Evolutionary conservation across 2,329 filamentous ascomycete species (phyloP), one percentile per base, ranked within the genome.

Genomic region (Chrysosphaeria jannelii): DNA sequence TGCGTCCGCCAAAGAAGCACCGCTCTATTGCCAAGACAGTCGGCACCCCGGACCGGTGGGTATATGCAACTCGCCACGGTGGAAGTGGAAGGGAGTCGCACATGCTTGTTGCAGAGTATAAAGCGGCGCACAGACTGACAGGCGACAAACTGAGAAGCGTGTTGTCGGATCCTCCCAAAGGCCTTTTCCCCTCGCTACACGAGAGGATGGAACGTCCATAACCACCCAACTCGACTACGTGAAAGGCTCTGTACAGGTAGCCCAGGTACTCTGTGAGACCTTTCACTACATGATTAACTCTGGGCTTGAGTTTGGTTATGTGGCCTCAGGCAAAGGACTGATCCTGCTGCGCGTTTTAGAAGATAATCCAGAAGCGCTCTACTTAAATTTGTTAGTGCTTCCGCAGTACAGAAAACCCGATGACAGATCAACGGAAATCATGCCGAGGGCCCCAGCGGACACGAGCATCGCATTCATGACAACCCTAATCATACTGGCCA

Each of bases 271-370:
- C 14, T 27, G 23, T 13, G 27, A 30, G n/a, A 15, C 25, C 2
- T 30, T 15, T 13, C 26, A 30, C 19, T 28, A 28, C 19, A 30
- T 30, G 26, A 21, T 30, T 10, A 15, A 19, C 1, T 21, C 26
- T 2, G 28, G 26, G 9, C 21, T 30, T 2, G 24, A 28, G 15
- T 28, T 12, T 10, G 26, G 26, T 1, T 30, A 30, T 17, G 24
- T 30, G 13, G 25, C 28, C 5, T 18, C 25, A 7, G 26, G 28
- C 11, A 23, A 30, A 3, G 19, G 26, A 10, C 19, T 30, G 6
- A 17, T 30, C 3, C 23, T 30, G n/a, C 19, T 30, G 4, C 25
- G 27, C 11, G 24, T 30, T 2, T 19, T 5, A 1, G 21, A 28
- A 16, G 17, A 27, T 10, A 23, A 27, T 8, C 24, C 26, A 4